Percentiles rank a stretch among this genome's conserved stretches.
phyloP scores from a whole-genome alignment of 306 rosid genomes.

The Prunus mongolica region DNA sequence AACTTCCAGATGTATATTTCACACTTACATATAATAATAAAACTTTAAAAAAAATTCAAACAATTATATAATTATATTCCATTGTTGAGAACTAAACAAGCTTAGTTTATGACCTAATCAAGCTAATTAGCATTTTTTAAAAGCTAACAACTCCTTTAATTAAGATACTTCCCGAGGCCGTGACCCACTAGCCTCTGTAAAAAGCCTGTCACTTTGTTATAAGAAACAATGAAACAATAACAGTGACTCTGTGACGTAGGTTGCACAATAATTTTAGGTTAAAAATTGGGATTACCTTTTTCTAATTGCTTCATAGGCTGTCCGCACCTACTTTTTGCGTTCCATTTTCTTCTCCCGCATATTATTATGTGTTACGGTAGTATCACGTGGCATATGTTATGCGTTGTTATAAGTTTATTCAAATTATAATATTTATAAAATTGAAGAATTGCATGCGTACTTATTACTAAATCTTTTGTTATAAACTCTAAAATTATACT shows the following conservation, averaged over 20 bases:
- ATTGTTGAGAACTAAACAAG: not conserved
- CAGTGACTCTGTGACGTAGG: not conserved
- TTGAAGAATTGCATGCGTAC: no score
- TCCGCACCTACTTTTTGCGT: not conserved
- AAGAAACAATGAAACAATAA: not conserved
- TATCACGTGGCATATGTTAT: no score
- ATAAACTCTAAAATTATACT: no score
- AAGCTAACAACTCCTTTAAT: constrained; percentile 5
- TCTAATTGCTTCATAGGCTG: not conserved
- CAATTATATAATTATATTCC: not conserved
- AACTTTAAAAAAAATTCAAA: not conserved
- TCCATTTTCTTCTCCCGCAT: no score
- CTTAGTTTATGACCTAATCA: not conserved
- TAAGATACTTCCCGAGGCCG: not conserved
- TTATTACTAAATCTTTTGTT: no score
- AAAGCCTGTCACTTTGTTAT: not conserved
- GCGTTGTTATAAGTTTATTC: rapidly evolving
- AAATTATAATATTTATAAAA: no score
- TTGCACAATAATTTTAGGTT: no score
- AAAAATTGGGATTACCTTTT: not conserved
- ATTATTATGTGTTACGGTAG: no score
- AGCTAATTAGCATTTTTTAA: not conserved
- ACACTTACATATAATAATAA: not conserved
- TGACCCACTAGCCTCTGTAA: not conserved
- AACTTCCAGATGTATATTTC: not conserved